Conservation (phyloP, 441 rosid genomes). For the Croton setiger region DNA sequence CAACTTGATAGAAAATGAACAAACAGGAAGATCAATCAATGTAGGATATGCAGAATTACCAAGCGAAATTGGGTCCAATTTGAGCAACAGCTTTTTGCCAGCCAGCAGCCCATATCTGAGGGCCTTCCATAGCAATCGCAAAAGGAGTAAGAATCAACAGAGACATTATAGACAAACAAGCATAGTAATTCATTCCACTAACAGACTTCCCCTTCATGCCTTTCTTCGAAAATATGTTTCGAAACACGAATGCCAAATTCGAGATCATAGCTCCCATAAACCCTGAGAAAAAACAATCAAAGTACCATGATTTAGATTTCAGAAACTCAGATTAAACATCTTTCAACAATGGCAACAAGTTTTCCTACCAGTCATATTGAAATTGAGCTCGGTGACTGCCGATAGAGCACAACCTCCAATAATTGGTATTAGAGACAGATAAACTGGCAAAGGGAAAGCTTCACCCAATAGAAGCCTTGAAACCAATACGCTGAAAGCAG, state of each 20-base stretch:
- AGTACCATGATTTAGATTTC: slow-evolving; percentile 16
- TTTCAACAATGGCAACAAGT: background rate
- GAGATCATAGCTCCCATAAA: slow-evolving; percentile 99
- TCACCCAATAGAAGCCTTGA: slow-evolving; percentile 75
- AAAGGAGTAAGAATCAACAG: slow-evolving; percentile 85
- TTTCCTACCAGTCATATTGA: slow-evolving; percentile 74
- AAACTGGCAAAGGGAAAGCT: slow-evolving; percentile 66
- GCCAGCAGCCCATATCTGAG: slow-evolving; percentile 89
- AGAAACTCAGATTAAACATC: background rate
- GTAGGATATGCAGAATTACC: slow-evolving; percentile 36
- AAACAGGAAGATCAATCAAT: background rate
- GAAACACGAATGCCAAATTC: slow-evolving; percentile 83
- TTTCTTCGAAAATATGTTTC: slow-evolving; percentile 92
- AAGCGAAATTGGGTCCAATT: slow-evolving; percentile 78
- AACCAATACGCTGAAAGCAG: slow-evolving; percentile 83
- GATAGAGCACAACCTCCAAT: slow-evolving; percentile 95
- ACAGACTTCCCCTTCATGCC: slow-evolving; percentile 94
- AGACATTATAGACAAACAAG: slow-evolving; percentile 83
- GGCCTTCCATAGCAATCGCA: slow-evolving; percentile 91
- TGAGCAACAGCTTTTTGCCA: slow-evolving; percentile 72
- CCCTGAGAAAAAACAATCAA: slow-evolving; percentile 56
- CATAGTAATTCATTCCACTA: slow-evolving; percentile 96
- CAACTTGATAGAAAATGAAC: background rate
- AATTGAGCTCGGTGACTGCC: slow-evolving; percentile 87
- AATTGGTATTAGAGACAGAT: slow-evolving; percentile 76